phyloP scores from a whole-genome alignment of 164 flowering plant species.

The Vitis labrusca region DNA sequence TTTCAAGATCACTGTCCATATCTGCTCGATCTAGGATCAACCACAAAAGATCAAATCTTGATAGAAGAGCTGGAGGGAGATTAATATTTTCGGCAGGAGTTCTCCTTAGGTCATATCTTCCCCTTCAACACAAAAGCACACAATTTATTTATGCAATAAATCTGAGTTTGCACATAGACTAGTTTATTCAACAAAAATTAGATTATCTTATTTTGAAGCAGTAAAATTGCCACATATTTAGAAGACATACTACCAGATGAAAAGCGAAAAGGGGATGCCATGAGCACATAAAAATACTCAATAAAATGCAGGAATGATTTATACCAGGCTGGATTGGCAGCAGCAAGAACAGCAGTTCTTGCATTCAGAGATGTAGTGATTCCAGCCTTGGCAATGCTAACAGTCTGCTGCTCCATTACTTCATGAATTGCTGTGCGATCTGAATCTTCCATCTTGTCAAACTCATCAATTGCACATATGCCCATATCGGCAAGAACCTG shows the following conservation, averaged over 20 bases:
- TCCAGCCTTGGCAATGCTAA: slow-evolving; percentile 99
- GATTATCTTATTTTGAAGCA: not conserved
- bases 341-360: slow-evolving; percentile 97
- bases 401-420: slow-evolving; percentile 99
- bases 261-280: not conserved
- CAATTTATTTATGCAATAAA: not conserved
- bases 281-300: not conserved
- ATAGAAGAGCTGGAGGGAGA: slow-evolving; percentile 97
- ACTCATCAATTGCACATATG: slow-evolving; percentile 98
- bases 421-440: slow-evolving; percentile 98
- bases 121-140: slow-evolving; percentile 55
- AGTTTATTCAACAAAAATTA: not conserved
- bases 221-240: not conserved
- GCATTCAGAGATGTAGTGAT: slow-evolving; percentile 98
- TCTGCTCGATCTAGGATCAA: slow-evolving; percentile 94
- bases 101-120: slow-evolving; percentile 94
- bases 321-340: slow-evolving; percentile 99
- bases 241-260: not conserved
- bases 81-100: slow-evolving; percentile 99
- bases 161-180: slow-evolving; percentile 2
- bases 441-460: slow-evolving; percentile 99
- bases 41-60: slow-evolving; percentile 98
- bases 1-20: slow-evolving; percentile 95
- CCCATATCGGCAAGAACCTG: slow-evolving; percentile 99
- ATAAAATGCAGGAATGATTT: not conserved